Evolutionary conservation across 1,139 yeast species (phyloP).

Genomic region (Debaryomycetaceae sp.): DNA sequence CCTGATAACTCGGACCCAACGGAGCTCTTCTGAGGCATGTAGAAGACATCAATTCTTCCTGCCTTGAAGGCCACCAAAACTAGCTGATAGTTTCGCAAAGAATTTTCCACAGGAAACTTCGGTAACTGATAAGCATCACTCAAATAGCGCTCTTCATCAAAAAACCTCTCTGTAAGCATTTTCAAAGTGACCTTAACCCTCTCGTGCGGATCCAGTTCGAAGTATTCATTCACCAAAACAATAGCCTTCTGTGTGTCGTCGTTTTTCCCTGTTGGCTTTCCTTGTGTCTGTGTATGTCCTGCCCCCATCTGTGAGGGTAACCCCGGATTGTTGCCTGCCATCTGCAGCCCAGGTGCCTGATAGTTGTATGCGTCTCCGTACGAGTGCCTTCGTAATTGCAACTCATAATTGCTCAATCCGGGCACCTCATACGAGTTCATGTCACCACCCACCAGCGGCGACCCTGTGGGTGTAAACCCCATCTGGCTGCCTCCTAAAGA

Average conservation of each 20-base stretch:
- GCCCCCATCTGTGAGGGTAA: background rate
- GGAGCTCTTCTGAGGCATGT: constrained; percentile 44
- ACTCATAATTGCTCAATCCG: constrained; percentile 7
- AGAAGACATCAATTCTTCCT: constrained; percentile 81
- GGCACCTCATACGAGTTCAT: constrained; percentile 5
- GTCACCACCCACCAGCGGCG: constrained; percentile 6
- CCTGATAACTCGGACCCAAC: constrained; percentile 12
- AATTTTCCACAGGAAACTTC: constrained; percentile 37
- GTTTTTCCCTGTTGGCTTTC: background rate
- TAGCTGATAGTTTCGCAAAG: constrained; percentile 31
- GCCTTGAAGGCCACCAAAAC: constrained; percentile 82
- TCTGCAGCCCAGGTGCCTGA: background rate
- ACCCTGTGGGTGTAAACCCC: constrained; percentile 6
- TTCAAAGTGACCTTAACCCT: constrained; percentile 35
- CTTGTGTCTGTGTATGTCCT: background rate
- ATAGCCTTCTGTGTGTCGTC: constrained; percentile 9
- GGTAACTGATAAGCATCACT: constrained; percentile 37
- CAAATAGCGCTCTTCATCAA: constrained; percentile 26
- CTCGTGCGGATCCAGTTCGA: constrained; percentile 37
- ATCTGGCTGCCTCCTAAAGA: constrained; percentile 2
- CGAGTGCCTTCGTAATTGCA: constrained; percentile 23
- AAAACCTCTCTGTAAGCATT: constrained; percentile 22
- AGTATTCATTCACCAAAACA: constrained; percentile 32
- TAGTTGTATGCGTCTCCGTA: constrained; percentile 18
- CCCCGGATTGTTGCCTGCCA: background rate